Evolutionary conservation across 257 asterid species (phyloP).

Genomic region (Eustoma russellianum): DNA sequence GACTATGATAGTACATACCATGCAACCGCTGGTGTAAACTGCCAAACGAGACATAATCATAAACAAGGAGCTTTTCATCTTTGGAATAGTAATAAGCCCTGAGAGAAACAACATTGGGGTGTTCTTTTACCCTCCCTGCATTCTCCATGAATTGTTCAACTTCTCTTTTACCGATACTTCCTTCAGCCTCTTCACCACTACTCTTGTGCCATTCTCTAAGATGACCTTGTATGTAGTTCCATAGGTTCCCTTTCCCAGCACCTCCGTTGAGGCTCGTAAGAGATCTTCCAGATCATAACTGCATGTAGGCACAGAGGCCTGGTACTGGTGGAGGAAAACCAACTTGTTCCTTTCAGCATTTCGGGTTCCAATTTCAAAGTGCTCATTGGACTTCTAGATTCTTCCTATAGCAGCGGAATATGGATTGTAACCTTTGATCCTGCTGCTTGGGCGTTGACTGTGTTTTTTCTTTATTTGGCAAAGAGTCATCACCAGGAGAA

Average conservation of each 20-base stretch:
- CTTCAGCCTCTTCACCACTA: constrained; percentile 60
- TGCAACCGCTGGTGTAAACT: constrained; percentile 53
- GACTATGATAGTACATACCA: constrained; percentile 21
- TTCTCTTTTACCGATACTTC: constrained; percentile 45
- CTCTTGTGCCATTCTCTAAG: constrained; percentile 53
- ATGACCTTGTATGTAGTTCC: constrained; percentile 66
- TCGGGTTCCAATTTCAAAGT: constrained; percentile 52
- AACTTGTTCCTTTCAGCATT: constrained; percentile 56
- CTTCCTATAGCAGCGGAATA: constrained; percentile 8
- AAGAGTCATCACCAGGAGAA: constrained; percentile 19
- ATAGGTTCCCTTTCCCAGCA: constrained; percentile 56
- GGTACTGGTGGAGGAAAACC: constrained; percentile 30
- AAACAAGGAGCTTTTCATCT: constrained; percentile 59
- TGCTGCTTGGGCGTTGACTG: constrained; percentile 6
- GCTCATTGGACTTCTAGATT: constrained; percentile 34
- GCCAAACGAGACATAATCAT: constrained; percentile 39
- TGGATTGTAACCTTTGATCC: constrained; percentile 17
- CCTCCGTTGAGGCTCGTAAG: constrained; percentile 74
- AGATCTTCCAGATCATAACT: constrained; percentile 65
- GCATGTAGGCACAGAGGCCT: constrained; percentile 17
- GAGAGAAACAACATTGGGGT: constrained; percentile 47
- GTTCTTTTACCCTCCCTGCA: constrained; percentile 35
- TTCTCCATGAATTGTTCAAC: constrained; percentile 64
- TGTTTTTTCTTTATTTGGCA: constrained; percentile 28
- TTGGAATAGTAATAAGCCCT: constrained; percentile 63